Conservation (phyloP, 176 grass and related monocot genomes). For the Thalia dealbata region DNA sequence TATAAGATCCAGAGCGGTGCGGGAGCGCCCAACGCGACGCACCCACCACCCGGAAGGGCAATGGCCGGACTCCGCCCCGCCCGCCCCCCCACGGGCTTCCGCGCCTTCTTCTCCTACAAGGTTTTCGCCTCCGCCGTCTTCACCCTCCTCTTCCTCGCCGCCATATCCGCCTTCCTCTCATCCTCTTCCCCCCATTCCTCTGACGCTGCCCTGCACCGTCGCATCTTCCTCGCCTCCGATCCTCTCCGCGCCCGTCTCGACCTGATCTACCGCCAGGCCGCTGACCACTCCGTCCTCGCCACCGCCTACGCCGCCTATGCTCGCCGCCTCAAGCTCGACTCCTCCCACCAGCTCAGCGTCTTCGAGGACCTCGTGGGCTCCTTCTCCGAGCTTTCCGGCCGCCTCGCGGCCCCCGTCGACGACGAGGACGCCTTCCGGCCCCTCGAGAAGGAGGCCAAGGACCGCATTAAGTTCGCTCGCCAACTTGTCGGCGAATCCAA, state of each 20-base stretch:
- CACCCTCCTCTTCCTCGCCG: constrained; percentile 32
- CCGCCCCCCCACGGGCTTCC: constrained; percentile 28
- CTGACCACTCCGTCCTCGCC: constrained; percentile 70
- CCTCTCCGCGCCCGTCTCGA: constrained; percentile 34
- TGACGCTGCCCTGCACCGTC: constrained; percentile 8
- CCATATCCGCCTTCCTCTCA: constrained; percentile 43
- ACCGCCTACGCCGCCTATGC: constrained; percentile 60
- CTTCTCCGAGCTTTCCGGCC: constrained; percentile 29
- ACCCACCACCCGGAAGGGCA: neutral
- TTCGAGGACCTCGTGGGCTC: constrained; percentile 29
- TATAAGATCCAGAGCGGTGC: too few relatives aligned
- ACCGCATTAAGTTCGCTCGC: constrained; percentile 63
- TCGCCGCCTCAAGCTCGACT: constrained; percentile 62
- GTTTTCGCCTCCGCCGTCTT: constrained; percentile 20
- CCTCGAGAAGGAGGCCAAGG: constrained; percentile 70
- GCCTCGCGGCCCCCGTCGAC: constrained; percentile 36
- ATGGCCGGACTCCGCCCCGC: constrained; percentile 61
- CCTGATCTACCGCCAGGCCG: constrained; percentile 48
- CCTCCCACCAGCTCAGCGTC: constrained; percentile 48
- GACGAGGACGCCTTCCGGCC: constrained; percentile 41
- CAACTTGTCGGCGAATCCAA: constrained; percentile 59
- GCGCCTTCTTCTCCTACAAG: constrained; percentile 27
- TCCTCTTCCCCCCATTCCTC: constrained; percentile 24
- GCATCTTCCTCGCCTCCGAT: constrained; percentile 6
- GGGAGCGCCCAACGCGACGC: neutral